Percentiles rank a stretch among this genome's conserved stretches.
phyloP scores from a whole-genome alignment of 2,329 filamentous ascomycete species.

The Diaporthe sp. region DNA sequence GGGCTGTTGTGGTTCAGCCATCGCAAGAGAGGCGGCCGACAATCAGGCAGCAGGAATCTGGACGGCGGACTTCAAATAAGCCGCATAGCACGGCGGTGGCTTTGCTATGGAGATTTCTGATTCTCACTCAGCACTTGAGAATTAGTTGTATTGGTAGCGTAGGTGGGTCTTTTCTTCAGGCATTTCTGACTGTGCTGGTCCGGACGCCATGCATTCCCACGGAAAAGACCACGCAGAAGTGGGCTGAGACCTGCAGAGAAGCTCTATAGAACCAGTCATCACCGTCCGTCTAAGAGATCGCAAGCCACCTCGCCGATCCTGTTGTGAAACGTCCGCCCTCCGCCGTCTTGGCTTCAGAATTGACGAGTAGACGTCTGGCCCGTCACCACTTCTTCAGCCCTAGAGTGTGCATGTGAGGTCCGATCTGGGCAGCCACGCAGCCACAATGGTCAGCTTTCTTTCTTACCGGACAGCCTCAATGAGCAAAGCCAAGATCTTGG shows the following conservation, averaged over 20 bases:
- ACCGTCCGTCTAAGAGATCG: not conserved
- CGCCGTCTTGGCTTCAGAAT: too few relatives aligned
- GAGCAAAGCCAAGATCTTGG: slow-evolving; percentile 3
- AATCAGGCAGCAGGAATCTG: not conserved
- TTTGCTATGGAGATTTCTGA: not conserved
- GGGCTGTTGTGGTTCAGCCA: too few relatives aligned
- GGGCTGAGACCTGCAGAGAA: not conserved
- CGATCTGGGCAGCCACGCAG: not conserved
- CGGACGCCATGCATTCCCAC: not conserved
- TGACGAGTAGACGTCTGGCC: not conserved
- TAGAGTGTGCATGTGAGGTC: not conserved
- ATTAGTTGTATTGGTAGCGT: not conserved
- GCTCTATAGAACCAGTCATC: not conserved
- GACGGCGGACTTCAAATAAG: not conserved
- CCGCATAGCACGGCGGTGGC: not conserved
- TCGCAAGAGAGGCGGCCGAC: not conserved
- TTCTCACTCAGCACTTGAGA: not conserved
- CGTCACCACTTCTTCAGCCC: not conserved
- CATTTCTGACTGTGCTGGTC: not conserved
- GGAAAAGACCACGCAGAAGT: too few relatives aligned
- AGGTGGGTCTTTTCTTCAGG: not conserved
- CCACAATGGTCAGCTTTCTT: not conserved
- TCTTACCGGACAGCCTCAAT: not conserved
- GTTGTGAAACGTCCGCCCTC: not conserved
- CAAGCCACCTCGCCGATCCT: not conserved